Evolutionary conservation across 345 rosid species (phyloP), one percentile per base, ranked within the genome.

Genomic region (Syzygium grande): DNA sequence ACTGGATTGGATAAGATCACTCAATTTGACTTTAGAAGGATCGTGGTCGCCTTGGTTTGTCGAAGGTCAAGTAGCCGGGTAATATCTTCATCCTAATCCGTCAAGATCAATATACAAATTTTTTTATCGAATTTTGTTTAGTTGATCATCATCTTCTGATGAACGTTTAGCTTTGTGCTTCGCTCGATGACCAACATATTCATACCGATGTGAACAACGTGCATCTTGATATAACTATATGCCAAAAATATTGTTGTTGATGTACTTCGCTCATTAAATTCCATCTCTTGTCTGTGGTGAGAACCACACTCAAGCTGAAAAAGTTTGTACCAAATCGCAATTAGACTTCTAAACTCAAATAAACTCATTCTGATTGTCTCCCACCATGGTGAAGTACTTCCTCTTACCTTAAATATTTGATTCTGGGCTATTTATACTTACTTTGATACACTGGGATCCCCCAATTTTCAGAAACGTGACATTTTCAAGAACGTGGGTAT

Each of bases 11-110:
- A 90, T 91, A 65, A 63, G 84, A 52, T 84, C 90, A 55, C 89
- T 90, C 14, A 90, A 90, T 53, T 61, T 86, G 16, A 88, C 91
- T 12, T 84, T 90, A 21, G 52, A 65, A 23, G 90, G 85, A 54
- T 87, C 85, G 4, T 91, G 93, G 93, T 73, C 87, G 10, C 88
- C 90, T 1, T 90, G 93, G 93, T 38, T n/a, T 78, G 58, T 80
- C 6, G 52, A 89, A 7, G 89, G 89, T 59, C 91, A 91, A 87
- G 68, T 89, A 43, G 93, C 90, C 23, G 91, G 92, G 91, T 89
- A 21, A 84, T 85, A 56, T 21, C n/a, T 68, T 9, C 43, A 68
- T 34, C 79, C 46, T 68, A 17, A 68, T 68, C 25, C 4, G 7
- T 65, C 7, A 15, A 15, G 11, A 63, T 63, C 5, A 29, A 2